These are phyloP conservation scores for Mycena galericulata DNA, from an alignment of 768 basidiomycete species.

Conservation along the genomic window DNA sequence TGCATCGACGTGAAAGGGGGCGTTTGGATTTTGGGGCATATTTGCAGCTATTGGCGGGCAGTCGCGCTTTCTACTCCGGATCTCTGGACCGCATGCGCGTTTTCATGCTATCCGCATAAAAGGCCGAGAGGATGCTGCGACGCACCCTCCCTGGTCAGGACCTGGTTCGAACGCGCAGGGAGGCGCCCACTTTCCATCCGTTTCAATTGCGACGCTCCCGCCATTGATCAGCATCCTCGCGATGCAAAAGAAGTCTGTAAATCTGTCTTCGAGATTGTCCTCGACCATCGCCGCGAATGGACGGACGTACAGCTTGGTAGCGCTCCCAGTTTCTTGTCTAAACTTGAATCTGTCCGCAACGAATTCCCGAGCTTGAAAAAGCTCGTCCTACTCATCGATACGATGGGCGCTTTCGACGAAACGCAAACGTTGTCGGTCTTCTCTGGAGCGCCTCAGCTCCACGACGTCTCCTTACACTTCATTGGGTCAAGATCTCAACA, in stretches of 20 bases:
- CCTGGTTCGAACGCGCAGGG: background rate
- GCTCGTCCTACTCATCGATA: too few species aligned
- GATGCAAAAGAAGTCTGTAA: too few species aligned
- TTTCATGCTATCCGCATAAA: background rate
- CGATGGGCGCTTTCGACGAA: too few species aligned
- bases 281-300: background rate
- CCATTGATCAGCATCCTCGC: too few species aligned
- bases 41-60: conserved; percentile 23
- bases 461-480: too few species aligned
- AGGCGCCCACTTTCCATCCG: conserved; percentile 1
- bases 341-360: too few species aligned
- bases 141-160: background rate
- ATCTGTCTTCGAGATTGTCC: too few species aligned
- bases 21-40: conserved; percentile 10
- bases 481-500: too few species aligned
- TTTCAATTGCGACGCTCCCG: background rate
- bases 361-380: too few species aligned
- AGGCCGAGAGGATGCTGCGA: too few species aligned
- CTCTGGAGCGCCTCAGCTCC: too few species aligned
- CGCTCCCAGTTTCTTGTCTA: background rate
- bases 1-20: background rate
- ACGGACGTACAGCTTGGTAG: background rate
- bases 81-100: background rate
- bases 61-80: conserved; percentile 1
- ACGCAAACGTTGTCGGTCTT: too few species aligned